A percentile compares a stretch with the other conserved stretches of the same genome.
These are phyloP conservation scores for Bryum argenteum DNA, from an alignment of 225 moss, liverwort and hornwort genomes.

Conservation along the genomic window DNA sequence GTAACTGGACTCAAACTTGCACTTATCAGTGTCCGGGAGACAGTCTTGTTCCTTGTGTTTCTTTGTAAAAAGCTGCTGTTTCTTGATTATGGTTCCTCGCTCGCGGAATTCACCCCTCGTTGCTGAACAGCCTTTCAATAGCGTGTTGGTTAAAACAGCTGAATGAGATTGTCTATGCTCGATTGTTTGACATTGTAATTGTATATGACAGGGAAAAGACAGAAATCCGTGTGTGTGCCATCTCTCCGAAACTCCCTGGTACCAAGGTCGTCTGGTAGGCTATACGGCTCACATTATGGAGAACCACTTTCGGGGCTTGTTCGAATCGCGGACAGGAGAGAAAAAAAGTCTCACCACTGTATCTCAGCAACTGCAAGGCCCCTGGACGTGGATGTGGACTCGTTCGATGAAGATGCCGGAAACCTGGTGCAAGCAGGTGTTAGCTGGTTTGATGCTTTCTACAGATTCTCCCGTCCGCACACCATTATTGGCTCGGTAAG, in stretches of 20 bases:
- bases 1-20: constrained; percentile 5
- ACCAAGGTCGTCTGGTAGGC: constrained; percentile 30
- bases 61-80: neutral
- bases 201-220: constrained; percentile 36
- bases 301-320: constrained; percentile 26
- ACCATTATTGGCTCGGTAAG: constrained; percentile 80
- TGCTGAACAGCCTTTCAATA: neutral
- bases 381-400: constrained; percentile 58
- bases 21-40: constrained; percentile 6
- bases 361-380: constrained; percentile 78
- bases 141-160: neutral
- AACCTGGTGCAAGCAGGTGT: constrained; percentile 55
- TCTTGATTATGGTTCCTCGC: constrained; percentile 9
- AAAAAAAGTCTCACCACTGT: constrained; percentile 27
- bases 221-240: constrained; percentile 12
- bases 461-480: constrained; percentile 86
- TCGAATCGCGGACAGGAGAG: constrained; percentile 17
- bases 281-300: constrained; percentile 40
- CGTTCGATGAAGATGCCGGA: constrained; percentile 50
- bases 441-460: constrained; percentile 78
- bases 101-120: neutral
- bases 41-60: neutral
- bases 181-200: constrained; percentile 22
- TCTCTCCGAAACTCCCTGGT: constrained; percentile 20
- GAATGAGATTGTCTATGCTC: too few relatives aligned